Evolutionary conservation across 805 yeast genomes (phyloP).

Genomic region (Yueomyces sp.): DNA sequence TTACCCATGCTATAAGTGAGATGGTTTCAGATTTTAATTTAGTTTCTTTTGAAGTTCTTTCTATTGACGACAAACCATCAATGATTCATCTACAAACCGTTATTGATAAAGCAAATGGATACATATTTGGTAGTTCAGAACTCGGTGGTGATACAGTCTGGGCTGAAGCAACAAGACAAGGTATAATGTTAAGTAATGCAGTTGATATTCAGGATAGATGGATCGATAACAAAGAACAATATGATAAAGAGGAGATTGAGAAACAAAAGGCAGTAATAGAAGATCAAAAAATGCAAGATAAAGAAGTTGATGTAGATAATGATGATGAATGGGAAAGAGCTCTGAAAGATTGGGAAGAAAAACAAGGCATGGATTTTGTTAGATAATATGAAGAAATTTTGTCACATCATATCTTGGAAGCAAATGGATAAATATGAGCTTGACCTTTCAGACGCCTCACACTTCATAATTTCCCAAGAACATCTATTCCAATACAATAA

Average conservation of each 20-base stretch:
- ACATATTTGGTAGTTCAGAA: slow-evolving; percentile 83
- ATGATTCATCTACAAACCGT: slow-evolving; percentile 72
- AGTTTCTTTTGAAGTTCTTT: slow-evolving; percentile 77
- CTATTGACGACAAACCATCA: slow-evolving; percentile 82
- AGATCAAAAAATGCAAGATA: slow-evolving; percentile 28
- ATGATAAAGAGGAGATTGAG: slow-evolving; percentile 51
- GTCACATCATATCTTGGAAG: too few species aligned
- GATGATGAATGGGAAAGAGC: slow-evolving; percentile 67
- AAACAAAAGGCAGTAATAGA: slow-evolving; percentile 29
- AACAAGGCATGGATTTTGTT: slow-evolving; percentile 22
- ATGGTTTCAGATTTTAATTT: slow-evolving; percentile 76
- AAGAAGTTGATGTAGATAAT: slow-evolving; percentile 39
- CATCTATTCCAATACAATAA: too few species aligned
- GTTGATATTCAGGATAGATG: slow-evolving; percentile 88
- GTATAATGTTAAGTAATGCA: slow-evolving; percentile 37
- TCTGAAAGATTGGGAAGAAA: slow-evolving; percentile 43
- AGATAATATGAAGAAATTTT: slow-evolving; percentile 4
- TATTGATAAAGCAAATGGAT: slow-evolving; percentile 88
- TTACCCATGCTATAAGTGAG: slow-evolving; percentile 71
- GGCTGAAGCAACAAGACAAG: slow-evolving; percentile 89
- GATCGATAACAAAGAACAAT: slow-evolving; percentile 71
- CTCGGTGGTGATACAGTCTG: slow-evolving; percentile 95
- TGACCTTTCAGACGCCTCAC: too few species aligned
- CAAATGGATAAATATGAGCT: too few species aligned
- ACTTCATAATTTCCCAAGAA: too few species aligned